Evolutionary conservation across 2,329 filamentous ascomycete genomes (phyloP), one percentile per base, ranked within the genome.

Genomic region (Microdochium paspali): DNA sequence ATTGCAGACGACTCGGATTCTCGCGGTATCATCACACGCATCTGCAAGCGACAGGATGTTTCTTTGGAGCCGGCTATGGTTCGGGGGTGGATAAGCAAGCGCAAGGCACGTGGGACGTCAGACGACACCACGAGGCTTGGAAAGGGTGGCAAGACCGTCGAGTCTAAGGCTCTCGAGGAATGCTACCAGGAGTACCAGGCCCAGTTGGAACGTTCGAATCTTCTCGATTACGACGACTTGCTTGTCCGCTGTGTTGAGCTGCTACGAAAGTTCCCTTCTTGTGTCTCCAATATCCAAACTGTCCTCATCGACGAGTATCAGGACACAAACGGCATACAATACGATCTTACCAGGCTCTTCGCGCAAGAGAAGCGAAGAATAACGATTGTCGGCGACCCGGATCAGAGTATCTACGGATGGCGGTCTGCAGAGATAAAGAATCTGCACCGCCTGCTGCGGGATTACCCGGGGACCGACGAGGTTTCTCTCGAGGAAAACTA

Each of bases 331-430:
- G 79, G 88, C 20, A 84, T 96, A 4, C 91, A 98, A 64, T 97
- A 95, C 58, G 89, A 96, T 56, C 71, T 98, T 39, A 96, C 96
- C 90, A 84, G 79, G 52, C 74, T 95, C 1, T 84, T 98, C 57
- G 88, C 90, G 2, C 81, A 88, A 50, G 69, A 73, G 21, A 74
- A 77, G 40, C 77, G 80, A 48, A 77, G 82, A n/a, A 91, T 97
- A 55, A 97, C 91, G 1, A 87, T 96, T 50, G 93, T 98, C 4
- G 93, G 91, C 28, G 91, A 98, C 61, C 91, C 93, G 0, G 93
- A 98, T 62, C 91, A 98, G 65, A 96, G 90, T 62, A 98, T 98
- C 49, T 98, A 97, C 62, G 88, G 91, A 20, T 98, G 94, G 74
- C 84, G 91, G 20, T 90, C 89, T 7, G 91, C 93, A 10, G 91